Conservation (phyloP, 2,329 filamentous ascomycete species). For the Emericellopsis atlantica region DNA sequence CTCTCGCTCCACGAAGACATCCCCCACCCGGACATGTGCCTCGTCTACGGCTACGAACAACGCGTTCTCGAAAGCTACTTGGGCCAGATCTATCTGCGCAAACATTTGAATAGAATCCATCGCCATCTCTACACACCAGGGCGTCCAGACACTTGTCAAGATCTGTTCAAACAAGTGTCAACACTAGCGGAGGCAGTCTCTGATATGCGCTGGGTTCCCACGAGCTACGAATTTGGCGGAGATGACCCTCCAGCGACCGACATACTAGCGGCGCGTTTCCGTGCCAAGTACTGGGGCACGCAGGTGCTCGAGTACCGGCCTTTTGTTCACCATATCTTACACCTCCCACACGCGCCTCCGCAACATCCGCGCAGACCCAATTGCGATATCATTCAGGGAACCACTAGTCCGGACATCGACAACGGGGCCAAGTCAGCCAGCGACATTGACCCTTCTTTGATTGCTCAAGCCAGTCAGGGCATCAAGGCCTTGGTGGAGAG, state of each 20-base stretch:
- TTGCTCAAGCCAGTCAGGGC: constrained; percentile 46
- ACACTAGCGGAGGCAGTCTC: constrained; percentile 29
- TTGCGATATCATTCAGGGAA: constrained; percentile 21
- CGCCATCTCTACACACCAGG: constrained; percentile 38
- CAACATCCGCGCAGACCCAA: constrained; percentile 16
- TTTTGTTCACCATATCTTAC: constrained; percentile 47
- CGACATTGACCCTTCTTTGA: constrained; percentile 30
- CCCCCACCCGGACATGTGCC: constrained; percentile 48
- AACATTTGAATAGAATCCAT: constrained; percentile 52
- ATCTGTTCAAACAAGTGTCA: constrained; percentile 32
- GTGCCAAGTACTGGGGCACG: constrained; percentile 91
- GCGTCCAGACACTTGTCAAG: constrained; percentile 15
- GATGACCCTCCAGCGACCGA: constrained; percentile 58
- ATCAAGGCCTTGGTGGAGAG: constrained; percentile 70
- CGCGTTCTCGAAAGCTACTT: constrained; percentile 46
- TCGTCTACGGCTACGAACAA: constrained; percentile 27
- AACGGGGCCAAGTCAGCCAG: constrained; percentile 20
- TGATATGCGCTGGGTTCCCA: constrained; percentile 31
- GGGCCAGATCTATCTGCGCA: constrained; percentile 52
- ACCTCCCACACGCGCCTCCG: constrained; percentile 18
- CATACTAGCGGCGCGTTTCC: constrained; percentile 70
- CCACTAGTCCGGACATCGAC: constrained; percentile 23
- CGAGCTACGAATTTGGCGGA: constrained; percentile 45
- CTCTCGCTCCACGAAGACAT: constrained; percentile 50
- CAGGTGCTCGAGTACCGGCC: constrained; percentile 81